Evolutionary conservation across 2,329 filamentous ascomycete species (phyloP).

Genomic region (Tothia fuscella): DNA sequence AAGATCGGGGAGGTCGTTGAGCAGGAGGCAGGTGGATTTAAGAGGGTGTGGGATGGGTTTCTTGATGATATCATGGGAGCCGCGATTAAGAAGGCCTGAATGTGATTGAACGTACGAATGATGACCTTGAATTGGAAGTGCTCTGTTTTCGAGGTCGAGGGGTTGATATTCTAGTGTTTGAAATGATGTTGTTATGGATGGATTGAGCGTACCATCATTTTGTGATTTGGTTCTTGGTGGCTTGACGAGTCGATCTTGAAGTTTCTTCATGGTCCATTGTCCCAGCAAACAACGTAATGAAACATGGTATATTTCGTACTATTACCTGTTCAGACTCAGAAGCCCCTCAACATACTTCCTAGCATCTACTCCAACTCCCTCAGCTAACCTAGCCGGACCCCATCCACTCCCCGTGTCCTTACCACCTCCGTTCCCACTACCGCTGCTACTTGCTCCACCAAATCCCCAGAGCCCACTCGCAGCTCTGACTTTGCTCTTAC

Average conservation of each 20-base stretch:
- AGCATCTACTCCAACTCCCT: conserved; percentile 68
- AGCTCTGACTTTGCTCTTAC: not conserved
- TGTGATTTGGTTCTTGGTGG: no score
- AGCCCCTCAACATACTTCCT: conserved; percentile 62
- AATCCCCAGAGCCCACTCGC: conserved; percentile 17
- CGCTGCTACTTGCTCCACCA: conserved; percentile 16
- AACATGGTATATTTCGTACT: no score
- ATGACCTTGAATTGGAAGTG: not conserved
- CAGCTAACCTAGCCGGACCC: conserved; percentile 50
- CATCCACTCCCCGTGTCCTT: conserved; percentile 29
- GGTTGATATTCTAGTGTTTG: no score
- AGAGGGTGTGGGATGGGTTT: conserved; percentile 35
- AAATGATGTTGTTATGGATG: no score
- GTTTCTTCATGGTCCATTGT: no score
- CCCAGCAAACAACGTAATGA: no score
- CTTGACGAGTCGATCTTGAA: no score
- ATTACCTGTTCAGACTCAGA: conserved; percentile 39
- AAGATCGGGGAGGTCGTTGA: conserved; percentile 27
- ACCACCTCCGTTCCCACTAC: conserved; percentile 22
- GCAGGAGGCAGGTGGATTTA: conserved; percentile 30
- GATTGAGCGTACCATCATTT: no score
- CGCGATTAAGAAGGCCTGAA: conserved; percentile 19
- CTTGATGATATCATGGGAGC: conserved; percentile 38
- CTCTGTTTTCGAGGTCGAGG: no score
- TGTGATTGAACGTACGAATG: not conserved